Base-by-base conservation (phyloP, 495 filamentous ascomycete genomes). In the Cryomyces minteri region DNA sequence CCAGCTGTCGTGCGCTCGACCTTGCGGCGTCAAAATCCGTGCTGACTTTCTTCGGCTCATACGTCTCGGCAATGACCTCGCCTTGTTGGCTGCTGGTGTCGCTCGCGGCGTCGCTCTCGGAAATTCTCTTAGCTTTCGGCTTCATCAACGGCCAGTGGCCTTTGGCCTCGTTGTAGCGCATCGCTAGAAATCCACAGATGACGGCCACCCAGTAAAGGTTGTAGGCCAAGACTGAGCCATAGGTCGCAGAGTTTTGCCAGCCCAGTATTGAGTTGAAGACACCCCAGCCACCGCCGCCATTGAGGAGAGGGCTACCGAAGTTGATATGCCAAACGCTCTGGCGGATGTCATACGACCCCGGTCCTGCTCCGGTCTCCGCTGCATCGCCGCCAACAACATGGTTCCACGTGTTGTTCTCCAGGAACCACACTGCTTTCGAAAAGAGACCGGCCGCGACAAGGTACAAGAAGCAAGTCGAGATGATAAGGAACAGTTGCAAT, bases 301-400 rank as follows among this genome's bases (percentile, higher is more conserved):
- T 76, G 11, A 80, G 41, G 18, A 67, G 60, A 0, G 86, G 76
- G 45, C 72, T 88, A 67, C 76, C 58, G 62, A 79, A 75, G 54
- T 94, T 92, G 42, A 93, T 76, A 55, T 95, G 88, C 88, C 88
- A 94, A 4, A 94, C 85, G 41, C 76, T 87, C 51, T 77, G 63
- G 30, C 69, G 67, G 51, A 94, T 88, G 57, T 94, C 78, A 62
- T 95, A 95, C 0, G 84, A 90, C 4, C 88, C 88, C 0, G 87
- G 71, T 0, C 88, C 88, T 7, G 72, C 58, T 3, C 88, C 88
- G 1, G 71, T 65, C 57, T 92, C 87, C 0, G 73, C 67, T 3
- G 74, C 75, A 59, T 94, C 87, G 7, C 76, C 73, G 11, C 86
- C 85, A 37, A 81, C 66, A 6, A 68, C 12, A 9, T 73, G 67